phyloP scores from a whole-genome alignment of 1,139 yeast genomes.

The Eremothecium gossypii region DNA sequence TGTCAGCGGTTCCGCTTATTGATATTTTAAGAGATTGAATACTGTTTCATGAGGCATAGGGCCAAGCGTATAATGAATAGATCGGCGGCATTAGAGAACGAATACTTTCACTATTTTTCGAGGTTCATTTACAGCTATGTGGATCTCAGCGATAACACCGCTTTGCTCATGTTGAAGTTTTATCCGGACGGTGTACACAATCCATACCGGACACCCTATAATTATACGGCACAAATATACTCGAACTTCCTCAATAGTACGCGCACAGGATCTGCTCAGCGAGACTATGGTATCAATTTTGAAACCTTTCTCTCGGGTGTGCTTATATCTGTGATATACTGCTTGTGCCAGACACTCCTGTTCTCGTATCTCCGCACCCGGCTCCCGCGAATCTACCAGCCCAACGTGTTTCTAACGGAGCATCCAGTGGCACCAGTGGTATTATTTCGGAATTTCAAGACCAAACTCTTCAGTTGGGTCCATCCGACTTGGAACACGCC shows the following conservation, averaged over 20 bases:
- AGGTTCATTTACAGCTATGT: slow-evolving; percentile 13
- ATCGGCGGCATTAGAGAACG: slow-evolving; percentile 2
- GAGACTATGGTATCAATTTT: slow-evolving; percentile 37
- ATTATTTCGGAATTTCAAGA: slow-evolving; percentile 21
- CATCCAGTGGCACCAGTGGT: neutral
- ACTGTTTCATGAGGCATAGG: neutral
- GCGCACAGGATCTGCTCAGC: slow-evolving; percentile 44
- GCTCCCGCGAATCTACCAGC: slow-evolving; percentile 44
- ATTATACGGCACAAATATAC: slow-evolving; percentile 15
- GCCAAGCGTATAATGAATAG: slow-evolving; percentile 1
- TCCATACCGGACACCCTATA: slow-evolving; percentile 7
- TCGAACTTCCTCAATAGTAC: slow-evolving; percentile 43
- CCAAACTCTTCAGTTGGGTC: slow-evolving; percentile 43
- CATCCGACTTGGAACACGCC: slow-evolving; percentile 35
- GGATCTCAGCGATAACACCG: slow-evolving; percentile 14
- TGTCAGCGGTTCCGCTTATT: too few species aligned
- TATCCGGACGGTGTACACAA: slow-evolving; percentile 8
- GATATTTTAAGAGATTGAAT: too few species aligned
- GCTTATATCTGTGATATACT: slow-evolving; percentile 42
- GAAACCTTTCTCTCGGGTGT: slow-evolving; percentile 41
- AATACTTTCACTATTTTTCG: slow-evolving; percentile 9
- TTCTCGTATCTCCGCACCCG: slow-evolving; percentile 45
- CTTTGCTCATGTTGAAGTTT: slow-evolving; percentile 14
- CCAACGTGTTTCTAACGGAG: slow-evolving; percentile 2
- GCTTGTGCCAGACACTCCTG: slow-evolving; percentile 42